Evolutionary conservation across 2,329 filamentous ascomycete genomes (phyloP).

Genomic region (Didymella pomorum): DNA sequence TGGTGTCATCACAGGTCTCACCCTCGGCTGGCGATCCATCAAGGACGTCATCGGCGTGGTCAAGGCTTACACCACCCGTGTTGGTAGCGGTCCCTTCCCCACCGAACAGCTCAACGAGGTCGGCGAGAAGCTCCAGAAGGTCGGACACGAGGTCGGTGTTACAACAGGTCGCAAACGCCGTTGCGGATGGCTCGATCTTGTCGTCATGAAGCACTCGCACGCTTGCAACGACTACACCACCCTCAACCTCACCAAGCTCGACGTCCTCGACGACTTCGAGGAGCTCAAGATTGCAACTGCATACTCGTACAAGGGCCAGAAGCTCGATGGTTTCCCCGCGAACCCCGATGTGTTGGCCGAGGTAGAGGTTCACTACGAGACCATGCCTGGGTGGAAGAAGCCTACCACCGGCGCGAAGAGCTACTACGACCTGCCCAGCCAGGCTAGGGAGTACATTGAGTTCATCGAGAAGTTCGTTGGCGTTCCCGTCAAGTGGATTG

Average conservation of each 20-base stretch:
- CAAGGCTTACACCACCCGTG: slow-evolving; percentile 72
- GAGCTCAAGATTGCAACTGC: slow-evolving; percentile 77
- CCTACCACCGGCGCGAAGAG: slow-evolving; percentile 67
- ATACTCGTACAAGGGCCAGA: slow-evolving; percentile 68
- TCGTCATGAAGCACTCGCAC: slow-evolving; percentile 71
- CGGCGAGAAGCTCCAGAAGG: slow-evolving; percentile 64
- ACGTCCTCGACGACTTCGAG: slow-evolving; percentile 76
- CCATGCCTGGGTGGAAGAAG: slow-evolving; percentile 73
- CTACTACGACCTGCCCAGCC: slow-evolving; percentile 69
- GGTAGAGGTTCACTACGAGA: slow-evolving; percentile 72
- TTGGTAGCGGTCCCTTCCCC: slow-evolving; percentile 69
- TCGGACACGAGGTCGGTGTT: slow-evolving; percentile 65
- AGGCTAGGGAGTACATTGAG: slow-evolving; percentile 71
- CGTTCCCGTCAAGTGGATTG: slow-evolving; percentile 70
- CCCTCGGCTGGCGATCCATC: slow-evolving; percentile 67
- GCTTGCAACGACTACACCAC: slow-evolving; percentile 72
- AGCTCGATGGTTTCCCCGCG: slow-evolving; percentile 70
- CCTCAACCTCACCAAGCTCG: slow-evolving; percentile 72
- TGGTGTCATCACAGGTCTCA: slow-evolving; percentile 70
- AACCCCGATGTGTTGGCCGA: slow-evolving; percentile 66
- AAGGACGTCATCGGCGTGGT: slow-evolving; percentile 70
- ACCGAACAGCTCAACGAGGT: slow-evolving; percentile 68
- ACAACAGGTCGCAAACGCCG: slow-evolving; percentile 68
- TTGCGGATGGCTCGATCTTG: slow-evolving; percentile 72
- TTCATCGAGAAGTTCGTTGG: slow-evolving; percentile 72